These are phyloP conservation scores for Plenodomus lindquistii DNA, from an alignment of 2,329 filamentous ascomycete species.

Conservation along the genomic window DNA sequence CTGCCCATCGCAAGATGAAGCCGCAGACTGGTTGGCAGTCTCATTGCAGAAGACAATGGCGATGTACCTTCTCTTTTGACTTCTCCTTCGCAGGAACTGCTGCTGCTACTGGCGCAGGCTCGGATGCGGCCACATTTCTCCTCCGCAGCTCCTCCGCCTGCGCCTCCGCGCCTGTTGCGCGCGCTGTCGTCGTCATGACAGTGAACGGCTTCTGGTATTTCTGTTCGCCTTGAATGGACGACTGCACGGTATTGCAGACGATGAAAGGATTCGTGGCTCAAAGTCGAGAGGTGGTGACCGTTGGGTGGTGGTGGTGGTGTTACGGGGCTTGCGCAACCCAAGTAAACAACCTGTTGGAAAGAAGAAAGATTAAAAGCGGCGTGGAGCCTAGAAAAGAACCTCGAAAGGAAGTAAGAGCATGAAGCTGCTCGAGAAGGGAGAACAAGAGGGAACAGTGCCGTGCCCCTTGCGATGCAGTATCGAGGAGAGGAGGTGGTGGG, in stretches of 20 bases:
- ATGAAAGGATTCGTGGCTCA: slow-evolving; percentile 18
- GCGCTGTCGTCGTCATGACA: slow-evolving; percentile 37
- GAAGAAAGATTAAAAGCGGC: slow-evolving; percentile 17
- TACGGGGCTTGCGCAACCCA: slow-evolving; percentile 11
- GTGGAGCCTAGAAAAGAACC: slow-evolving; percentile 12
- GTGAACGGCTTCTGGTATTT: neutral
- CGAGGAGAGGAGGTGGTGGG: slow-evolving; percentile 25
- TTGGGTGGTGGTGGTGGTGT: slow-evolving; percentile 11
- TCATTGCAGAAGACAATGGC: neutral
- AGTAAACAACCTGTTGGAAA: slow-evolving; percentile 2
- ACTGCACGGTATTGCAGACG: slow-evolving; percentile 4
- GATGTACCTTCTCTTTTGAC: slow-evolving; percentile 52
- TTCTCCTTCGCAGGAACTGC: slow-evolving; percentile 47
- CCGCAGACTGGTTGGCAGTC: slow-evolving; percentile 4
- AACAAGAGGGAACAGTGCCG: slow-evolving; percentile 17
- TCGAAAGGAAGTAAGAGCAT: slow-evolving; percentile 14
- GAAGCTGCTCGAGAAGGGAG: neutral
- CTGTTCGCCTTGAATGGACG: neutral
- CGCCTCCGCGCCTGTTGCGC: slow-evolving; percentile 47
- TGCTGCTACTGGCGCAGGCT: slow-evolving; percentile 27
- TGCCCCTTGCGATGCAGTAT: slow-evolving; percentile 27
- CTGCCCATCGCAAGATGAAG: slow-evolving; percentile 1
- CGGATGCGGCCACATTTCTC: slow-evolving; percentile 47
- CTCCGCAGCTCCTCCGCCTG: slow-evolving; percentile 51
- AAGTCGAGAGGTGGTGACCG: slow-evolving; percentile 14